phyloP scores from a whole-genome alignment of 1,139 yeast genomes.

The Pichia sp. region DNA sequence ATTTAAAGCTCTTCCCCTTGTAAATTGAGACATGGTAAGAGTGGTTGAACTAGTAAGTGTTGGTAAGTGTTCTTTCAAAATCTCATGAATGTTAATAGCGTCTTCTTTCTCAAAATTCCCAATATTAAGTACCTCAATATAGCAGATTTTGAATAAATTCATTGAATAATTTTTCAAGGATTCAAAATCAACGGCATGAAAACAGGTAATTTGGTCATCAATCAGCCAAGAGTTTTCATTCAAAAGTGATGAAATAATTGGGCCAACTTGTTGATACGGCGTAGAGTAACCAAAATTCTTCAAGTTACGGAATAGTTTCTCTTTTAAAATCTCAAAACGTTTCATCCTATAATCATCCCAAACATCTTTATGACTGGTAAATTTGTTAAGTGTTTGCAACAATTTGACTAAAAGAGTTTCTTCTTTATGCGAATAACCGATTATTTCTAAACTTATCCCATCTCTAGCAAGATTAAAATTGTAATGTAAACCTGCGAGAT shows the following conservation, averaged over 20 bases:
- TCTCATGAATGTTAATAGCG: constrained; percentile 33
- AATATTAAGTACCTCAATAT: constrained; percentile 63
- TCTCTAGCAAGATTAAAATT: constrained; percentile 55
- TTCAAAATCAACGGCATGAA: constrained; percentile 41
- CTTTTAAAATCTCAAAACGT: constrained; percentile 62
- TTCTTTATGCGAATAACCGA: constrained; percentile 82
- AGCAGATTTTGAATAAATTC: constrained; percentile 43
- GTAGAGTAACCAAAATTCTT: constrained; percentile 66
- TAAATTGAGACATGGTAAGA: constrained; percentile 32
- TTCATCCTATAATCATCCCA: constrained; percentile 27
- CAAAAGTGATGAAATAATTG: constrained; percentile 51
- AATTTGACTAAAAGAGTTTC: constrained; percentile 55
- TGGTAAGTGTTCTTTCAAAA: constrained; percentile 12
- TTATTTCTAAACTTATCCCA: constrained; percentile 59
- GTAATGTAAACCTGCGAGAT: constrained; percentile 67
- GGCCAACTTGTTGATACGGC: constrained; percentile 71
- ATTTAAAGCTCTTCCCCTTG: constrained; percentile 43
- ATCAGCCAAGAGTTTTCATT: constrained; percentile 65
- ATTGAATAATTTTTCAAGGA: constrained; percentile 44
- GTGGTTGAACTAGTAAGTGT: constrained; percentile 17
- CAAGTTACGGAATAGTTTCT: constrained; percentile 52
- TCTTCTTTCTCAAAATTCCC: constrained; percentile 65
- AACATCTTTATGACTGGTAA: constrained; percentile 36
- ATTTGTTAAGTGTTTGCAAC: constrained; percentile 43
- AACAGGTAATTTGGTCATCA: constrained; percentile 51